Base-by-base conservation (phyloP, 2,329 filamentous ascomycete genomes). In the Aotearoamyces nothofagi region DNA sequence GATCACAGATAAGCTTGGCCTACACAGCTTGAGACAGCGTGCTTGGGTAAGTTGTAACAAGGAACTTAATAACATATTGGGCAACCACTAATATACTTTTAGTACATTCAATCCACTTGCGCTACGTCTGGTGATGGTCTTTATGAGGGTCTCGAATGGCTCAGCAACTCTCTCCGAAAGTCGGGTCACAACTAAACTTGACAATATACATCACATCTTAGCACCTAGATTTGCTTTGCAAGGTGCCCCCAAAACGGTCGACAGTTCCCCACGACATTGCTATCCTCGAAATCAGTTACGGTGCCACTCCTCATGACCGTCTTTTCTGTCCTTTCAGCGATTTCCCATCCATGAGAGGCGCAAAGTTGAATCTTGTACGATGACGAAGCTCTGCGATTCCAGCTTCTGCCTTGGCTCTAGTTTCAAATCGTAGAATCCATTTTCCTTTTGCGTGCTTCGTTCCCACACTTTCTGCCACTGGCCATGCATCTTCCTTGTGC, bases 31-130 rank as follows among this genome's bases (percentile, higher is more conserved):
- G 72, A 83, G 84, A 72, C 83, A 93, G 69, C 86, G 90, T 60
- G 80, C 83, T 52, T 98, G 90, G 90, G 90, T 98, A 86, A 58
- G 84, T 65, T 40, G 24, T 36, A 22, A 15, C 32, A 29, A 17
- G 17, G 14, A 22, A 14, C 13, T 11, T 12, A 15, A 30, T 17
- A 22, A 13, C 17, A 13, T n/a, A 24, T 24, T 35, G 26, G 31
- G n/a, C 12, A n/a, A 11, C 30, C n/a, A 32, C 33, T 40, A 44
- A 43, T 31, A 19, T 29, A 9, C 42, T 8, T 22, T 26, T 43
- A 86, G 87, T 96, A 92, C 71, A 96, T 96, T 63, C 87, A 96
- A 84, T 93, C 87, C 43, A 96, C 90, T 56, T 96, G 87, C 67
- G 87, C 87, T 58, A 96, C 90, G 47, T 93, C 86, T 44, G 87